Evolutionary conservation across 495 filamentous ascomycete species (phyloP).

Genomic region (Darksidea phi): DNA sequence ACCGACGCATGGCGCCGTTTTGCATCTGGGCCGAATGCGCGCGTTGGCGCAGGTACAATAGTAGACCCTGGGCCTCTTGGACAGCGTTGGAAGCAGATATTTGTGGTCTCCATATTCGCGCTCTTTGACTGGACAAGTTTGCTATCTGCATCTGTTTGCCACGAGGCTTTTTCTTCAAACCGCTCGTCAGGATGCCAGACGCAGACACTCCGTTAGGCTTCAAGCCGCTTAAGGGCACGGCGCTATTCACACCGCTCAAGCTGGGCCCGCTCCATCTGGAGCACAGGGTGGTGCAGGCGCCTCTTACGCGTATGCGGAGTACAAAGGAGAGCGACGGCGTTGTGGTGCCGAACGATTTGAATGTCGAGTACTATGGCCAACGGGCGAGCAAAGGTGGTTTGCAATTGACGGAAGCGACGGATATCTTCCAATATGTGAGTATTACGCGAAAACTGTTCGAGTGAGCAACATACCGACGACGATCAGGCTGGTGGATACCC

Average conservation of each 20-base stretch:
- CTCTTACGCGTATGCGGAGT: slow-evolving; percentile 35
- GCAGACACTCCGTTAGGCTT: slow-evolving; percentile 26
- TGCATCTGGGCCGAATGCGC: not conserved
- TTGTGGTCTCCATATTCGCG: too few species aligned
- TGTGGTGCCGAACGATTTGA: slow-evolving; percentile 28
- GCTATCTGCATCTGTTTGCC: not conserved
- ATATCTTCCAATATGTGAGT: slow-evolving; percentile 35
- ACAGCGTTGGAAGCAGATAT: not conserved
- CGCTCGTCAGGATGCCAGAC: slow-evolving; percentile 20
- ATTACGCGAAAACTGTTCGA: not conserved
- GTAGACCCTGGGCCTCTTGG: slow-evolving; percentile 11
- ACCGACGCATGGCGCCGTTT: not conserved
- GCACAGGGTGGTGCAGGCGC: slow-evolving; percentile 33
- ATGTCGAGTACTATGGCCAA: slow-evolving; percentile 35
- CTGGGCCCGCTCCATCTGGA: slow-evolving; percentile 30
- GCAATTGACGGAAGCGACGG: slow-evolving; percentile 35
- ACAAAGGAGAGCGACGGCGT: slow-evolving; percentile 35
- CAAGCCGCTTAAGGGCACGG: slow-evolving; percentile 30
- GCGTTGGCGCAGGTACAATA: slow-evolving; percentile 27
- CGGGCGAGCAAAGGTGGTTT: slow-evolving; percentile 33
- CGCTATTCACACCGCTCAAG: slow-evolving; percentile 33
- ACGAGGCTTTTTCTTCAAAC: not conserved
- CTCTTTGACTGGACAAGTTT: too few species aligned
- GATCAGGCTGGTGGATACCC: slow-evolving; percentile 34
- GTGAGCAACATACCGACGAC: not conserved